A percentile compares a stretch with the other conserved stretches of the same genome.
These are phyloP conservation scores for Udeniomyces megalosporus DNA, from an alignment of 768 basidiomycete species.

Conservation along the genomic window DNA sequence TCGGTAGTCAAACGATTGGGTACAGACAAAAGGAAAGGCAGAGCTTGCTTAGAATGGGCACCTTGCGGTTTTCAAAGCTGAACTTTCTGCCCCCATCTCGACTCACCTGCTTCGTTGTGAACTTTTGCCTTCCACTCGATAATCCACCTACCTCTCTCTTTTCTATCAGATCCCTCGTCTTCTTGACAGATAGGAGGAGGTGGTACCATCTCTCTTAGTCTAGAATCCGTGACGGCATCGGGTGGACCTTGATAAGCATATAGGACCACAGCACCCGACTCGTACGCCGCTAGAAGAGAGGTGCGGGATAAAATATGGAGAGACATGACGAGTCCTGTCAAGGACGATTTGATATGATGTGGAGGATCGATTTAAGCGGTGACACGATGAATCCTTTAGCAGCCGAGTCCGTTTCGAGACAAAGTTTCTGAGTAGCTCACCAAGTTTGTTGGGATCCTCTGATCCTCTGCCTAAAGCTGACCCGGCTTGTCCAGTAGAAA, in stretches of 20 bases:
- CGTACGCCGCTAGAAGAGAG: conserved; percentile 58
- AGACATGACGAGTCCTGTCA: conserved; percentile 89
- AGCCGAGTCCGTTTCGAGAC: no score
- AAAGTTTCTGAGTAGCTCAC: no score
- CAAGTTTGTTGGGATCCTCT: conserved; percentile 41
- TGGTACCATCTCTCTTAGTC: conserved; percentile 9
- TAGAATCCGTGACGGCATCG: conserved; percentile 11
- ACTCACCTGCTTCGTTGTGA: conserved; percentile 33
- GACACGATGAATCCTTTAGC: no score
- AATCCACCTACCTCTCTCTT: conserved; percentile 25
- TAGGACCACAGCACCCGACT: conserved; percentile 69
- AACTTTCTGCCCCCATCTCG: no score
- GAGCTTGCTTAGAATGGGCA: no score
- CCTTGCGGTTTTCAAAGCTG: no score
- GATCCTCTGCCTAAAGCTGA: conserved; percentile 17
- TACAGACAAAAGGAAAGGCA: no score
- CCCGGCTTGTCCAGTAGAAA: conserved; percentile 17
- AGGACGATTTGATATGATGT: no score
- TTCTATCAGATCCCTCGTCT: not conserved
- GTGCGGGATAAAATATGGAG: conserved; percentile 44
- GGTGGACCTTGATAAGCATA: conserved; percentile 21
- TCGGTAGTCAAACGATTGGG: not conserved
- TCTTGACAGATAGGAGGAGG: not conserved
- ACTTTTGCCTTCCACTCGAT: conserved; percentile 26
- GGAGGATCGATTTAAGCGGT: no score